phyloP scores from a whole-genome alignment of 108 stramenopile genomes.

The Conticribra guillardii region DNA sequence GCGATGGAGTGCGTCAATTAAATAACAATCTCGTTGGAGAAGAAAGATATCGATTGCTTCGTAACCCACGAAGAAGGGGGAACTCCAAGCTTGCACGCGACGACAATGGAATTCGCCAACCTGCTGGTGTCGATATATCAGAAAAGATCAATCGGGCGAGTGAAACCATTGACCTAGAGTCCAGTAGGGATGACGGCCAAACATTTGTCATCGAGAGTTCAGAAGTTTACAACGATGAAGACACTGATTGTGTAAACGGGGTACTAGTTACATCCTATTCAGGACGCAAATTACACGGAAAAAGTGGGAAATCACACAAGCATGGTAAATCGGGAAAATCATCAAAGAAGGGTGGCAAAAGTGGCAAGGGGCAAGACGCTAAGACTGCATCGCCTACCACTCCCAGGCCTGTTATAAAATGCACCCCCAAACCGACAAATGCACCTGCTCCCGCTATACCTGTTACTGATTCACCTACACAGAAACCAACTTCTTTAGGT shows the following conservation, averaged over 20 bases:
- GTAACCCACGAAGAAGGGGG: not conserved
- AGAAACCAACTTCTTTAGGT: not conserved
- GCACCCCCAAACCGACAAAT: not conserved
- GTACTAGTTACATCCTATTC: not conserved
- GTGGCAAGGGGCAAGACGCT: not conserved
- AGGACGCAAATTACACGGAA: not conserved
- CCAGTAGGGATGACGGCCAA: not conserved
- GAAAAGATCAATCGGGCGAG: too few species aligned
- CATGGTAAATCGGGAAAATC: not conserved
- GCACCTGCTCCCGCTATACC: not conserved
- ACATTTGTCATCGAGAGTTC: not conserved
- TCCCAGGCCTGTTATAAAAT: not conserved
- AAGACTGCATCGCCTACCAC: not conserved
- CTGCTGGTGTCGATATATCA: not conserved
- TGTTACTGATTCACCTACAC: not conserved
- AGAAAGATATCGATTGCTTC: not conserved
- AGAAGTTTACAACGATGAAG: not conserved
- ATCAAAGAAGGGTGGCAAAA: not conserved
- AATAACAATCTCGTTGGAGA: not conserved
- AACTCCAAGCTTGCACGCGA: not conserved
- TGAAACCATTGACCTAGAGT: not conserved
- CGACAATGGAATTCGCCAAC: not conserved
- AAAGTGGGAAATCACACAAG: not conserved
- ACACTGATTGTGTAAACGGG: not conserved
- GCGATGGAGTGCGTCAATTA: not conserved